Base-by-base conservation (phyloP, 768 basidiomycete genomes). In the Boletus reticuloceps region DNA sequence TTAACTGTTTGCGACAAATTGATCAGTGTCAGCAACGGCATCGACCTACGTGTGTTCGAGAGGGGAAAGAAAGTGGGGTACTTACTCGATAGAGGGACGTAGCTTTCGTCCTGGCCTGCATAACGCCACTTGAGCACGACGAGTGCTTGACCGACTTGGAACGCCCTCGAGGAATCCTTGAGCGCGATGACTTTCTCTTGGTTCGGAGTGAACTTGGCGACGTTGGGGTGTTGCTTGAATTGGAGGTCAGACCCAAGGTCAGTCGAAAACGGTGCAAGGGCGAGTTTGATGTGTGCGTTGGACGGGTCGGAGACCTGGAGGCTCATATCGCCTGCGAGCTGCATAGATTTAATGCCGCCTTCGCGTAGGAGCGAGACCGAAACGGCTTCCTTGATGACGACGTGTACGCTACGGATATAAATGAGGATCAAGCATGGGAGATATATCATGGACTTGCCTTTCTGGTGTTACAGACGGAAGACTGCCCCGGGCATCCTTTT, bases 141-240 rank as follows among this genome's bases (percentile, higher is more conserved):
- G 20, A 98, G 74, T 40, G 85, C 81, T 60, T 95, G 91, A 11
- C 87, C 85, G 39, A 98, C 87, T 2, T 94, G 96, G 82, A 98
- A 98, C 7, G 83, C 75, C 61, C 85, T 80, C 39, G 84, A 81
- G 3, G 88, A 67, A 66, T 98, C 95, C 74, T 94, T 97, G 58
- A 98, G 76, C 1, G 86, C 86, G 40, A 98, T 79, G 19, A 86
- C 70, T 38, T 89, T 78, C 4, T 82, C 88, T 71, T 75, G 74
- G 55, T 83, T 82, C 12, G 86, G 83, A 0, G 75, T 77, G 57
- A 95, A 92, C 73, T 94, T 96, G 55, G 85, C 89, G 14, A 98
- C 90, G 56, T 97, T 88, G 8, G 96, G 96, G 65, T 98, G 97
- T 62, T 97, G 94, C 73, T 98, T 98, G 82, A 96, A 97, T 70